These are phyloP conservation scores for Fusarium secorum DNA, from an alignment of 2,329 filamentous ascomycete genomes.

Conservation along the genomic window DNA sequence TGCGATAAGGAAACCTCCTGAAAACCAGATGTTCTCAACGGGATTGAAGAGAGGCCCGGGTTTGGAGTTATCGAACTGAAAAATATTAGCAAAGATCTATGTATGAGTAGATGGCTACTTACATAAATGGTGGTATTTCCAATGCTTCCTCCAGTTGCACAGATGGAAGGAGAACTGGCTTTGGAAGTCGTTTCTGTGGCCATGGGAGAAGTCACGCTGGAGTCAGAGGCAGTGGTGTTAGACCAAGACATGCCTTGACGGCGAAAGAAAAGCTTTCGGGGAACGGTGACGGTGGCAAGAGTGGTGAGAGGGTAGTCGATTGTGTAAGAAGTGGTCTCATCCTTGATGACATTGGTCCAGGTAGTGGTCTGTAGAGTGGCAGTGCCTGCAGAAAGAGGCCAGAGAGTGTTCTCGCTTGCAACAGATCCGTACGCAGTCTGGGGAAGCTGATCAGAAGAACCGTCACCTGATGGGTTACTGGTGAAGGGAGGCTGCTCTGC, in stretches of 20 bases:
- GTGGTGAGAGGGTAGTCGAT: conserved; percentile 51
- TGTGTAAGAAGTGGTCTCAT: conserved; percentile 52
- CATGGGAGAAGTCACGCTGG: conserved; percentile 5
- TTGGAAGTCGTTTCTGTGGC: conserved; percentile 6
- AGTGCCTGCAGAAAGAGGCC: conserved; percentile 34
- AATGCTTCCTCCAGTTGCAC: conserved; percentile 44
- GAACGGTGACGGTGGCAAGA: conserved; percentile 46
- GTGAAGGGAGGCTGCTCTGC: conserved; percentile 23
- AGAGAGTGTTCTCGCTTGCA: conserved; percentile 35
- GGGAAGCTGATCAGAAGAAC: conserved; percentile 20
- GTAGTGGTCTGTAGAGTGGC: conserved; percentile 47
- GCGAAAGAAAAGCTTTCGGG: conserved; percentile 40
- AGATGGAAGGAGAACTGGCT: conserved; percentile 37
- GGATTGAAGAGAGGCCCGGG: conserved; percentile 52
- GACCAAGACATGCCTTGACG: conserved; percentile 46
- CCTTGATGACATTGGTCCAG: conserved; percentile 51
- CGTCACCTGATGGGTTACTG: conserved; percentile 23
- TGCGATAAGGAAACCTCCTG: conserved; percentile 51
- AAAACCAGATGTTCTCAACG: conserved; percentile 52
- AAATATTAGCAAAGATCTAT: conserved; percentile 16
- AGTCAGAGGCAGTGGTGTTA: conserved; percentile 43
- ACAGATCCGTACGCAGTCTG: conserved; percentile 39
- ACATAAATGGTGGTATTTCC: conserved; percentile 52
- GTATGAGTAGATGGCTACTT: conserved; percentile 26
- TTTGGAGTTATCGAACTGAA: conserved; percentile 50